Evolutionary conservation across 192 early-diverging fungal species (phyloP).

Genomic region (Podila epigama): DNA sequence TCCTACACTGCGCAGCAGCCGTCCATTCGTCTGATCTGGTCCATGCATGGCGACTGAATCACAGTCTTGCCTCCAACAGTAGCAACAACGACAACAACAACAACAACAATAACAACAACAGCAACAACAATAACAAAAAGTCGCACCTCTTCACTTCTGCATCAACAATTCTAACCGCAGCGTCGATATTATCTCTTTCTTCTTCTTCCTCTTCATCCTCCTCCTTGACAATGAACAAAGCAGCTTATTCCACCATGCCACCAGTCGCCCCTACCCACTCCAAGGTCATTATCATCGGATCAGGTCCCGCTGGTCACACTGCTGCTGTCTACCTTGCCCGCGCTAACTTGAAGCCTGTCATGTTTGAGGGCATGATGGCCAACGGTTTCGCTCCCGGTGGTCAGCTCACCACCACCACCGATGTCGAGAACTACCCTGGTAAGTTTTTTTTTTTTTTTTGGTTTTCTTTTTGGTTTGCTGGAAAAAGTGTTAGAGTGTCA

Average conservation of each 20-base stretch:
- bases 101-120: not conserved
- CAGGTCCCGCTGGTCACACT: constrained; percentile 97
- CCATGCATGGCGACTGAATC: not conserved
- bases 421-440: constrained; percentile 94
- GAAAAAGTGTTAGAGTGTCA: not conserved
- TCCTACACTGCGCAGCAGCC: constrained; percentile 30
- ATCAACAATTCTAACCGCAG: constrained; percentile 40
- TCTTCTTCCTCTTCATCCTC: not conserved
- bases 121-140: constrained; percentile 7
- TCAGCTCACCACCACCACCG: constrained; percentile 93
- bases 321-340: constrained; percentile 96
- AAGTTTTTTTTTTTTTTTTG: constrained; percentile 4
- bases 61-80: not conserved
- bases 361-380: constrained; percentile 98
- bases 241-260: constrained; percentile 27
- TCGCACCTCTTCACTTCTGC: not conserved
- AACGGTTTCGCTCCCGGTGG: constrained; percentile 74
- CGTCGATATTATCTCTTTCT: constrained; percentile 12
- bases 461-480: not conserved
- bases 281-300: constrained; percentile 82
- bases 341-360: constrained; percentile 90
- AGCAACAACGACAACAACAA: not conserved
- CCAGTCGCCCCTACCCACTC: constrained; percentile 52
- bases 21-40: not conserved
- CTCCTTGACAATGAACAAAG: constrained; percentile 10